Conservation (phyloP, 108 stramenopile species). For the Cyclostephanos tholiformis region DNA sequence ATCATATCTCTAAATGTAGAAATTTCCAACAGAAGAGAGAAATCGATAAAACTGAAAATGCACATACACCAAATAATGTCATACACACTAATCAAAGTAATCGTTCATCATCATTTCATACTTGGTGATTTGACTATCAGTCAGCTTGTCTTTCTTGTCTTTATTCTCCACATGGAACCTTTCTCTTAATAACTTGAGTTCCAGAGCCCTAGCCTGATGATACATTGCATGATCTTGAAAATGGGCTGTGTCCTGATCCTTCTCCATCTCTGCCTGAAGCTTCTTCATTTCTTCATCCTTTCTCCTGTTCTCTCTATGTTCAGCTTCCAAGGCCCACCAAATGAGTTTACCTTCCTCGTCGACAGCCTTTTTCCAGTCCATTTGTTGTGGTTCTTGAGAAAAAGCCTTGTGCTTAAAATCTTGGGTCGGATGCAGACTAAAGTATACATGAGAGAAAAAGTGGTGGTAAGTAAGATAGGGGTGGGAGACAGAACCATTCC, state of each 20-base stretch:
- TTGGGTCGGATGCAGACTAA: not conserved
- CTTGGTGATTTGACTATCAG: constrained; percentile 2
- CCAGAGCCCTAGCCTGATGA: not conserved
- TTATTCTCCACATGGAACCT: constrained; percentile 1
- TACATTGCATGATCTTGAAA: constrained; percentile 1
- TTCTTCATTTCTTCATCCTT: not conserved
- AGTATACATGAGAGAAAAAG: not conserved
- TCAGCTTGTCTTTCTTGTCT: not conserved
- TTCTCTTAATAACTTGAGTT: not conserved
- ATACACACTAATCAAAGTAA: not conserved
- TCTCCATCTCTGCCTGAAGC: not conserved
- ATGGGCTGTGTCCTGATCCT: not conserved
- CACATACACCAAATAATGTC: not conserved
- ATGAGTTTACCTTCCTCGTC: not conserved
- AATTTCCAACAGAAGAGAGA: not conserved
- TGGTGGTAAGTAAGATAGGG: not conserved
- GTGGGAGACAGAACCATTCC: not conserved
- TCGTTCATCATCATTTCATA: not conserved
- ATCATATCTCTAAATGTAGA: not conserved
- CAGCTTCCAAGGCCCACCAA: not conserved
- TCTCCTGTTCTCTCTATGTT: not conserved
- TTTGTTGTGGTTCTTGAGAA: not conserved
- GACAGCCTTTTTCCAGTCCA: not conserved
- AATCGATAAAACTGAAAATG: not conserved
- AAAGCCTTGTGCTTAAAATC: constrained; percentile 17